A percentile compares a stretch with the other conserved stretches of the same genome.
phyloP scores from a whole-genome alignment of 73 alveolate species.

The Blepharisma stoltei region DNA sequence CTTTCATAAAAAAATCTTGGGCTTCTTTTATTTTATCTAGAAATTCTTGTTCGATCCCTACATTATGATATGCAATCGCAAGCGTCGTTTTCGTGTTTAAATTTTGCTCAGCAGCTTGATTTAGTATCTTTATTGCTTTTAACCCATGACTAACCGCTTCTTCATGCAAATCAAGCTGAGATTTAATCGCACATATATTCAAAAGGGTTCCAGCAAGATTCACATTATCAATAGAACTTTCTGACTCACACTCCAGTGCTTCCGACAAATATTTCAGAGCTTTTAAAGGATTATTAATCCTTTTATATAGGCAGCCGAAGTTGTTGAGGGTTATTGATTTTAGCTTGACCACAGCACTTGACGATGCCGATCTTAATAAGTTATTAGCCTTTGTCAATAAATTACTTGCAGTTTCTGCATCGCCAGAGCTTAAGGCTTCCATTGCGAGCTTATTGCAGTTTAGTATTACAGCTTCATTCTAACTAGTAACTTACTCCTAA shows the following conservation, averaged over 20 bases:
- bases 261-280: neutral
- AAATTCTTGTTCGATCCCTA: neutral
- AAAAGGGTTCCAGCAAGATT: conserved; percentile 69
- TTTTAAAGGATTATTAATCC: neutral
- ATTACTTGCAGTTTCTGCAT: neutral
- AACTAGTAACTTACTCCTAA: neutral
- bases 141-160: conserved; percentile 64
- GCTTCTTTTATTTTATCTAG: neutral
- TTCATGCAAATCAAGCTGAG: conserved; percentile 61
- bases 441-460: neutral
- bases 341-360: neutral
- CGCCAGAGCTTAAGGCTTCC: neutral
- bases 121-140: conserved; percentile 51
- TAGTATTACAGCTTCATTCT: conserved; percentile 11
- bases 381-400: neutral
- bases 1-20: neutral
- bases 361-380: neutral
- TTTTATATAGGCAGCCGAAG: neutral
- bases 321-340: conserved; percentile 3
- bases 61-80: conserved; percentile 16
- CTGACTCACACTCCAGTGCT: neutral
- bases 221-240: neutral
- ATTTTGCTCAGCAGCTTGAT: too few species aligned
- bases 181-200: conserved; percentile 68
- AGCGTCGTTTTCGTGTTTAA: neutral